Evolutionary conservation across 2,329 filamentous ascomycete species (phyloP), one percentile per base, ranked within the genome.

Genomic region (Coleophoma crateriformis): DNA sequence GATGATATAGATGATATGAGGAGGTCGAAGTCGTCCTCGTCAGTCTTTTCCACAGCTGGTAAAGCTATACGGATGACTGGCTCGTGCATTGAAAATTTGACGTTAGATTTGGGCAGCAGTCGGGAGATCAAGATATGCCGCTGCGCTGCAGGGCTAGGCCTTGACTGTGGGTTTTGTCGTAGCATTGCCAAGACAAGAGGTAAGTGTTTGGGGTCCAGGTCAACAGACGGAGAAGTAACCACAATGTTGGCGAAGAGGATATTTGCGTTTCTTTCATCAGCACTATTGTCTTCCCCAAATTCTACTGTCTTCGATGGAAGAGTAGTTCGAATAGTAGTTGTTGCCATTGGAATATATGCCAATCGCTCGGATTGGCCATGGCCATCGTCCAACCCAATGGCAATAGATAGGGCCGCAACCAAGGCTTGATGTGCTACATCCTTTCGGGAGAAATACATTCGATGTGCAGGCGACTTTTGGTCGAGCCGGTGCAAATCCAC

Each of bases 11-110:
- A 94, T 1, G 90, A 96, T 44, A 99, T 96, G 41, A 99, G 87
- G 32, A 99, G 77, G 63, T 99, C 94, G 58, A 94, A 97, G 57
- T 97, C 91, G 53, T 90, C 88, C 0, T 82, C 77, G 22, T 84
- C 79, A 2, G 72, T 72, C 48, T 78, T 76, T 53, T 86, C 81
- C 54, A 94, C 81, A 0, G 92, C 85, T 5, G 91, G 91, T 4
- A 99, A 74, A 7, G 91, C 84, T 55, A 99, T 91, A 58, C 95
- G 84, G 54, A 97, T 67, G 14, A 99, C 95, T 1, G 94, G 94
- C 65, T 99, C 94, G 62, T 99, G 94, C 69, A 99, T 87, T 0
- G 94, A 96, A 38, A 97, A 84, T 64, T 97, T 99, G 67, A 97
- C 87, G 61, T 81, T 95, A 1, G 92, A 88, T 70, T 97, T 97